These are phyloP conservation scores for Prunus fruticosa DNA, from an alignment of 306 rosid genomes.

Conservation along the genomic window DNA sequence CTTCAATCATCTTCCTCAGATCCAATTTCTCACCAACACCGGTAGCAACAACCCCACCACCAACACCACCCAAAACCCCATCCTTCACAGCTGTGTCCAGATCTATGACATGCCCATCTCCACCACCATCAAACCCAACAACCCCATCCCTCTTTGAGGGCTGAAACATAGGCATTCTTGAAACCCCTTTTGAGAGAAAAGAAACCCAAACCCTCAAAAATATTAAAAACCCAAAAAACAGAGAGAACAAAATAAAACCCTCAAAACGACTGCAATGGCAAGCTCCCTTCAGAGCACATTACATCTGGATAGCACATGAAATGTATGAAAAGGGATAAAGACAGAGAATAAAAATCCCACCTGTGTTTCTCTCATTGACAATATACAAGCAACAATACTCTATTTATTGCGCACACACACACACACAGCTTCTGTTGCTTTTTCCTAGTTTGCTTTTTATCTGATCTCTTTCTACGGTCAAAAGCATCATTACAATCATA, in stretches of 20 bases:
- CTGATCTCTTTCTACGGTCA: slow-evolving; percentile 56
- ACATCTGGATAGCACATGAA: slow-evolving; percentile 30
- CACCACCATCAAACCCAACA: slow-evolving; percentile 58
- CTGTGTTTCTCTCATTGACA: slow-evolving; percentile 17
- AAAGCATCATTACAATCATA: slow-evolving; percentile 50
- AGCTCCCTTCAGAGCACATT: slow-evolving; percentile 25
- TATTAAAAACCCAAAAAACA: no score
- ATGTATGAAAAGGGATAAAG: slow-evolving; percentile 10
- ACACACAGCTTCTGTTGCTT: background rate
- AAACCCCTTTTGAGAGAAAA: slow-evolving; percentile 10
- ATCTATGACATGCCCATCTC: slow-evolving; percentile 76
- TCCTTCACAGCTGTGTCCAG: slow-evolving; percentile 78
- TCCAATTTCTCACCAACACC: slow-evolving; percentile 61
- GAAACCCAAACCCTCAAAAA: slow-evolving; percentile 13
- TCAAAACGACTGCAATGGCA: slow-evolving; percentile 30
- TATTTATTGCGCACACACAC: slow-evolving; percentile 31
- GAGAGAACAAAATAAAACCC: no score
- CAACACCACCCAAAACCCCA: slow-evolving; percentile 62
- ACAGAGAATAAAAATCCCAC: slow-evolving; percentile 9
- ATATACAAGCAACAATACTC: slow-evolving; percentile 24
- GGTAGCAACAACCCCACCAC: slow-evolving; percentile 37
- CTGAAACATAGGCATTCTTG: slow-evolving; percentile 71
- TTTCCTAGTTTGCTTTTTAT: slow-evolving; percentile 23
- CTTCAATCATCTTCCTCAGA: slow-evolving; percentile 74
- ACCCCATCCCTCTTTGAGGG: slow-evolving; percentile 45